These are phyloP conservation scores for Hemileccinum rubropunctum DNA, from an alignment of 768 basidiomycete species.

Conservation along the genomic window DNA sequence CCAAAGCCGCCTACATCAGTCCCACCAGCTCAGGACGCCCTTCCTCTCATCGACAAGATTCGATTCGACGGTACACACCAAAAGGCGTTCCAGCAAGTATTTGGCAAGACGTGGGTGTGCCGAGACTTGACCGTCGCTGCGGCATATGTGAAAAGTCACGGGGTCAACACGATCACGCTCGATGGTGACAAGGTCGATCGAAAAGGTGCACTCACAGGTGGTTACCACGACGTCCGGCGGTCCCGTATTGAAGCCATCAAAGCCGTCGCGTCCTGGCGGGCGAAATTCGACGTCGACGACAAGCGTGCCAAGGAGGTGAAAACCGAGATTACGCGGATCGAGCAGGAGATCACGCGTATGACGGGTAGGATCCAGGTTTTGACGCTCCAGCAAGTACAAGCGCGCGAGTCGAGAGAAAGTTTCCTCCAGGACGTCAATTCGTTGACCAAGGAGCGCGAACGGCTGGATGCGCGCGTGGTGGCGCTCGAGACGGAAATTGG, in stretches of 20 bases:
- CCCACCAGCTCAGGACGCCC: conserved; percentile 70
- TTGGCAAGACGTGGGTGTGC: conserved; percentile 96
- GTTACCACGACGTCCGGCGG: conserved; percentile 88
- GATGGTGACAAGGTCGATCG: conserved; percentile 98
- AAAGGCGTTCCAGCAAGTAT: conserved; percentile 95
- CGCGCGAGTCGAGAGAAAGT: conserved; percentile 63
- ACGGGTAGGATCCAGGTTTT: conserved; percentile 72
- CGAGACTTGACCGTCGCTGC: conserved; percentile 89
- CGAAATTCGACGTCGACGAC: conserved; percentile 65
- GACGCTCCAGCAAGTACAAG: conserved; percentile 67
- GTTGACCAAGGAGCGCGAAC: conserved; percentile 69
- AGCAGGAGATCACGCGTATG: conserved; percentile 82
- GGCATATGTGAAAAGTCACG: conserved; percentile 91
- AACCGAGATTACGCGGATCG: conserved; percentile 60
- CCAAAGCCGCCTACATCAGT: conserved; percentile 59
- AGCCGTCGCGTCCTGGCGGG: conserved; percentile 69
- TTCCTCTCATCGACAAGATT: conserved; percentile 81
- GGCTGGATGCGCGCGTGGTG: conserved; percentile 54
- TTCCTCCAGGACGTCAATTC: conserved; percentile 59
- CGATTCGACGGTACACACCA: conserved; percentile 65
- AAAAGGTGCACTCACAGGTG: conserved; percentile 94
- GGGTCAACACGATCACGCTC: conserved; percentile 94
- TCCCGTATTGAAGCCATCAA: conserved; percentile 89
- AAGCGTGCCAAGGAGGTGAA: conserved; percentile 73
- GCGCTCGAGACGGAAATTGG: conserved; percentile 65